phyloP scores from a whole-genome alignment of 2,329 filamentous ascomycete genomes.

The Dothistroma pini region DNA sequence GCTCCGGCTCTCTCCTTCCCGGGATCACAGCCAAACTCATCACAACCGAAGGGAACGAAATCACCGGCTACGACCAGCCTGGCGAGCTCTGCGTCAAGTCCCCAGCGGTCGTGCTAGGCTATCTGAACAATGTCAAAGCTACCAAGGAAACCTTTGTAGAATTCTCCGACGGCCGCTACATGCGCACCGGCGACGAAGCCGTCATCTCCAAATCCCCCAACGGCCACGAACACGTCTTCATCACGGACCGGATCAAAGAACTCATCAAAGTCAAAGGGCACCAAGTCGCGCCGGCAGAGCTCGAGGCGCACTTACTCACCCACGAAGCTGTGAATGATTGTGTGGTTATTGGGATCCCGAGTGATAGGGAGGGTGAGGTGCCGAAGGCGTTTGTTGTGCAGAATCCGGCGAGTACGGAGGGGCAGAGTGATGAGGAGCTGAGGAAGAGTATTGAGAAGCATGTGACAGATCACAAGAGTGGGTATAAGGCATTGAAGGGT shows the following conservation, averaged over 20 bases:
- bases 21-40: constrained; percentile 64
- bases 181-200: constrained; percentile 83
- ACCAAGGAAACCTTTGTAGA: constrained; percentile 66
- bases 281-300: constrained; percentile 79
- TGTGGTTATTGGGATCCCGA: constrained; percentile 71
- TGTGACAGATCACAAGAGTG: constrained; percentile 59
- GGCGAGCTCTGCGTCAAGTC: constrained; percentile 79
- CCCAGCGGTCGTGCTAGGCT: constrained; percentile 75
- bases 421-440: constrained; percentile 48
- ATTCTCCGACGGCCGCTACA: constrained; percentile 57
- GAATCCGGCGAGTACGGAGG: constrained; percentile 37
- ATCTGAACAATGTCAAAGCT: constrained; percentile 80
- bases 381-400: constrained; percentile 64
- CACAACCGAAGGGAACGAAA: constrained; percentile 63
- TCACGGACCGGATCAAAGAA: constrained; percentile 79
- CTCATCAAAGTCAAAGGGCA: constrained; percentile 56
- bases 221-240: constrained; percentile 76
- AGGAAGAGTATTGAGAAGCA: constrained; percentile 53
- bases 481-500: constrained; percentile 60
- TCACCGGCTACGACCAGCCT: constrained; percentile 66
- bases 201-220: constrained; percentile 60
- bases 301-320: constrained; percentile 73
- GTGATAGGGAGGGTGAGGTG: constrained; percentile 58
- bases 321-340: constrained; percentile 74
- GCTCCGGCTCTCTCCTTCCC: constrained; percentile 67